Evolutionary conservation across 2,329 filamentous ascomycete genomes (phyloP).

Genomic region (Mollisiaceae sp.): DNA sequence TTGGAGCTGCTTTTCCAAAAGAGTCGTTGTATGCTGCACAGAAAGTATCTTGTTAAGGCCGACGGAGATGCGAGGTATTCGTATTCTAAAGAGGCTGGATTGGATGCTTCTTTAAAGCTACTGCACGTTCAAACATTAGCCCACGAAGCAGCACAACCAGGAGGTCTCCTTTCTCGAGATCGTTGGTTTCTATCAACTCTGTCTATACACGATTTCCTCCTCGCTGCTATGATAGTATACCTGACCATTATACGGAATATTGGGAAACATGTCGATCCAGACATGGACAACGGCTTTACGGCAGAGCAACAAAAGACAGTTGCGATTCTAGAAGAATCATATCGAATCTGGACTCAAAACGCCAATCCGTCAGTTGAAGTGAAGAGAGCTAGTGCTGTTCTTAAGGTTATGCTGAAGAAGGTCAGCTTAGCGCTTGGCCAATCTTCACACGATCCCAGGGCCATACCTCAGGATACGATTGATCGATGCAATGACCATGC

Average conservation of each 20-base stretch:
- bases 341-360: slow-evolving; percentile 27
- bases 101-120: slow-evolving; percentile 55
- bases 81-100: slow-evolving; percentile 57
- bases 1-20: slow-evolving; percentile 60
- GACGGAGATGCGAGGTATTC: slow-evolving; percentile 51
- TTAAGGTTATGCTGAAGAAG: slow-evolving; percentile 33
- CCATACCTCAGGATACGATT: background rate
- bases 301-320: slow-evolving; percentile 20
- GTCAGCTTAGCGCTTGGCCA: slow-evolving; percentile 18
- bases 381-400: slow-evolving; percentile 28
- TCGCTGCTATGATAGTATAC: slow-evolving; percentile 65
- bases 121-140: slow-evolving; percentile 55
- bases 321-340: slow-evolving; percentile 30
- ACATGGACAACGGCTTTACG: slow-evolving; percentile 1
- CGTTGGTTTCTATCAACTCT: slow-evolving; percentile 64
- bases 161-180: slow-evolving; percentile 56
- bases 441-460: background rate
- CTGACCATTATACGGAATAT: slow-evolving; percentile 41
- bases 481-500: background rate
- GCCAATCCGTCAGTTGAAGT: slow-evolving; percentile 18
- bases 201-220: slow-evolving; percentile 64
- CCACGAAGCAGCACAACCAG: slow-evolving; percentile 56
- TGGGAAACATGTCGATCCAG: slow-evolving; percentile 7
- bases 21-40: slow-evolving; percentile 59
- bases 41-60: slow-evolving; percentile 55